phyloP scores from a whole-genome alignment of 805 yeast genomes.

The Yarrowia hollandica region DNA sequence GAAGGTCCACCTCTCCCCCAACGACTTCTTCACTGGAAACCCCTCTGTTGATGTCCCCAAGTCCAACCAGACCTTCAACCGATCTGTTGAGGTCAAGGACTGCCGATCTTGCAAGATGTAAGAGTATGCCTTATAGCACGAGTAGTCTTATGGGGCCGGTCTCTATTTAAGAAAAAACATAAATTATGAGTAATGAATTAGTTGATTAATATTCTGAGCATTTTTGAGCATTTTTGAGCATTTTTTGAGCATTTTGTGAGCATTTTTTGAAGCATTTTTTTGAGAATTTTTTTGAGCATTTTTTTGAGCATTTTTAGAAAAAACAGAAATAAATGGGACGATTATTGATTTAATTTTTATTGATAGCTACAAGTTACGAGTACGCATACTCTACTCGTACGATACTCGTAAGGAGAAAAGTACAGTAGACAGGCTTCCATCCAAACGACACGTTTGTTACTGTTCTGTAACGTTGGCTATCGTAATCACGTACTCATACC shows the following conservation, averaged over 20 bases:
- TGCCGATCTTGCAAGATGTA: slow-evolving; percentile 35
- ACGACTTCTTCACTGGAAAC: slow-evolving; percentile 72
- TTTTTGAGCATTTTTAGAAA: no score
- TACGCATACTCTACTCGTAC: no score
- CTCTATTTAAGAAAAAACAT: slow-evolving; percentile 6
- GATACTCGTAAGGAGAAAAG: no score
- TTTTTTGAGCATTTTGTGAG: neutral
- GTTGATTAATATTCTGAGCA: neutral
- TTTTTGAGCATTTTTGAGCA: neutral
- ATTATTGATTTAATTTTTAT: no score
- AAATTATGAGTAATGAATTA: slow-evolving; percentile 14
- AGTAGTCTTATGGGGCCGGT: neutral
- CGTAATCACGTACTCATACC: no score
- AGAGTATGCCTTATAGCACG: no score
- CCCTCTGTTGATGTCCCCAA: slow-evolving; percentile 80
- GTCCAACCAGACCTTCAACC: slow-evolving; percentile 65
- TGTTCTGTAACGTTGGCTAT: no score
- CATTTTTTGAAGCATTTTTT: neutral
- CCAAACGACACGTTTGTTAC: no score
- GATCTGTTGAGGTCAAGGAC: slow-evolving; percentile 47
- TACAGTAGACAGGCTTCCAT: no score
- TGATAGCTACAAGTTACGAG: no score
- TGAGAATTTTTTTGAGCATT: neutral
- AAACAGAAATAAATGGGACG: no score
- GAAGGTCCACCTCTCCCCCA: slow-evolving; percentile 64